Conservation (phyloP, 2,329 filamentous ascomycete genomes). For the Scedosporium dehoogii region DNA sequence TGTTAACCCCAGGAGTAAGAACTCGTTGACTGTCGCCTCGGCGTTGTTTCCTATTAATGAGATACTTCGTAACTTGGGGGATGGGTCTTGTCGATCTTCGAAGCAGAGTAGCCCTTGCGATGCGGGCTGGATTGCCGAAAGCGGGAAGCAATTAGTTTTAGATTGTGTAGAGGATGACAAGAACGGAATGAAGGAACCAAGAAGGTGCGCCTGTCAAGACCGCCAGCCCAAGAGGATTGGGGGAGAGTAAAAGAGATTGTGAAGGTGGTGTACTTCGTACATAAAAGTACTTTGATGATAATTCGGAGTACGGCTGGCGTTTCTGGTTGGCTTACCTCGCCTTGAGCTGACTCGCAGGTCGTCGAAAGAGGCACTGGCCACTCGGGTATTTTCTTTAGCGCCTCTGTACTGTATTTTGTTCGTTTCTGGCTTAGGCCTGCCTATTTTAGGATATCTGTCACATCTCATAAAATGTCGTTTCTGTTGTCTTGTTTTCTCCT, state of each 20-base stretch:
- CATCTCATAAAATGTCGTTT: background rate
- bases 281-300: background rate
- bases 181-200: background rate
- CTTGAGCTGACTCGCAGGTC: background rate
- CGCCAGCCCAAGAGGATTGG: background rate
- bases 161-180: background rate
- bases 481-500: background rate
- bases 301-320: background rate
- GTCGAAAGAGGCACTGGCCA: background rate
- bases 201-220: background rate
- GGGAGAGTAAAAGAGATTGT: background rate
- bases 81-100: no score
- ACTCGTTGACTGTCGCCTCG: background rate
- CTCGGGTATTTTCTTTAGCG: conserved; percentile 2
- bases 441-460: background rate
- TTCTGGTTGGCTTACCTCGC: background rate
- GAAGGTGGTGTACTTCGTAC: background rate
- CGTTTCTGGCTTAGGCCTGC: background rate
- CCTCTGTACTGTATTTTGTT: background rate
- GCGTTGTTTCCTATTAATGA: no score
- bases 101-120: no score
- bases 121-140: no score
- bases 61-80: no score
- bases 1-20: background rate
- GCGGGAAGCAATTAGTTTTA: no score